These are phyloP conservation scores for Ambrosia trifida DNA, from an alignment of 129 eudicot species.

Conservation along the genomic window DNA sequence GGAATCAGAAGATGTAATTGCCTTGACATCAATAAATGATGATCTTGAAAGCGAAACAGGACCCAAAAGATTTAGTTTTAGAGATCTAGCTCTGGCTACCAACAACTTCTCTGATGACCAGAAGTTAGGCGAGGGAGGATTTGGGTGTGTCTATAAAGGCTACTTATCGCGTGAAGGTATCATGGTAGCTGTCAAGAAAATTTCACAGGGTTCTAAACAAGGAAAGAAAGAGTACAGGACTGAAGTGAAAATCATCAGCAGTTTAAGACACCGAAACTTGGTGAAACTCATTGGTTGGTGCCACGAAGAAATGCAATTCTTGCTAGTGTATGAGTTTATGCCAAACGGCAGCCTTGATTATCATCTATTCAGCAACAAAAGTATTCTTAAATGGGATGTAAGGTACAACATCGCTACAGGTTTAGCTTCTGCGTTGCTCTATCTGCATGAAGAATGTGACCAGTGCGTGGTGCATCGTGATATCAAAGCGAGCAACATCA, in stretches of 20 bases:
- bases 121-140: conserved; percentile 61
- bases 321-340: conserved; percentile 61
- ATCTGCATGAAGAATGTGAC: conserved; percentile 63
- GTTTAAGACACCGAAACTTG: conserved; percentile 53
- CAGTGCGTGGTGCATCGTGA: conserved; percentile 66
- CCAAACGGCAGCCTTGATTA: conserved; percentile 56
- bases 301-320: conserved; percentile 41
- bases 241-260: conserved; percentile 50
- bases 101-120: conserved; percentile 36
- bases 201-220: conserved; percentile 46
- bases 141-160: conserved; percentile 56
- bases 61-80: conserved; percentile 35
- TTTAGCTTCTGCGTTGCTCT: conserved; percentile 50
- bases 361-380: conserved; percentile 36
- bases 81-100: conserved; percentile 41
- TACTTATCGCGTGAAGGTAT: conserved; percentile 20
- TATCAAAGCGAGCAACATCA: conserved; percentile 59
- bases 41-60: conserved; percentile 45
- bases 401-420: conserved; percentile 49
- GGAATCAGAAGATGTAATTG: conserved; percentile 10
- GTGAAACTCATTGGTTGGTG: conserved; percentile 61
- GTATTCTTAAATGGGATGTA: conserved; percentile 35
- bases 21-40: conserved; percentile 35
- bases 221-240: conserved; percentile 55
- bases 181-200: conserved; percentile 49